Conservation (phyloP, 1,284 basidiomycete species). For the Xerocomus amazonicus region DNA sequence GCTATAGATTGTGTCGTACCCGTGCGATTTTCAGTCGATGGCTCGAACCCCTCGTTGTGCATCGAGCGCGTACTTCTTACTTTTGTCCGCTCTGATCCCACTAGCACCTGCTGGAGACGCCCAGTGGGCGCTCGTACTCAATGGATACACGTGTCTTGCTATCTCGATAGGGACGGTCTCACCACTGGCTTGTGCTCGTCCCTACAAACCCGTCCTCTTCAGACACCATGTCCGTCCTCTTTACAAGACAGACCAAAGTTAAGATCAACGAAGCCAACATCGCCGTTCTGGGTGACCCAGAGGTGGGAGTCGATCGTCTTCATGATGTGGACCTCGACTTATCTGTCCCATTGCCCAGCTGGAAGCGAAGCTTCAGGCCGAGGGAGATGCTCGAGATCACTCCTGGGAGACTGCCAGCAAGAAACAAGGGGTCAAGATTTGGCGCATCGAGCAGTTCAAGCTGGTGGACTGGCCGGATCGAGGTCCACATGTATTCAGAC, state of each 20-base stretch:
- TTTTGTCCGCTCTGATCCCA: no score
- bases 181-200: not conserved
- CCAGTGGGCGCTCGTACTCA: slow-evolving; percentile 5
- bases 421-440: slow-evolving; percentile 46
- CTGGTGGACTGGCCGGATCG: slow-evolving; percentile 34
- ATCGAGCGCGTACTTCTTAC: no score
- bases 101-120: slow-evolving; percentile 4
- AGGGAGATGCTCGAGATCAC: slow-evolving; percentile 49
- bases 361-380: slow-evolving; percentile 56
- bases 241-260: slow-evolving; percentile 44
- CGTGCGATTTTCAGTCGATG: no score
- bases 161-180: slow-evolving; percentile 3
- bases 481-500: slow-evolving; percentile 5
- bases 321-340: not conserved
- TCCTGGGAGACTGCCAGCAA: slow-evolving; percentile 52
- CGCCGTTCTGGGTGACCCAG: slow-evolving; percentile 52
- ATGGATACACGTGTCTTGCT: slow-evolving; percentile 14
- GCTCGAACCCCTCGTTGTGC: no score
- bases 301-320: slow-evolving; percentile 38
- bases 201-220: not conserved
- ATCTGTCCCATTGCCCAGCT: slow-evolving; percentile 3
- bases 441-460: slow-evolving; percentile 58
- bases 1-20: slow-evolving; percentile 4
- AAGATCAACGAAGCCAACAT: slow-evolving; percentile 62
- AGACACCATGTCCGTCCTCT: slow-evolving; percentile 3